Percentiles rank a stretch among this genome's conserved stretches.
phyloP scores from a whole-genome alignment of 805 yeast genomes.

The Schwanniomyces yamadae region DNA sequence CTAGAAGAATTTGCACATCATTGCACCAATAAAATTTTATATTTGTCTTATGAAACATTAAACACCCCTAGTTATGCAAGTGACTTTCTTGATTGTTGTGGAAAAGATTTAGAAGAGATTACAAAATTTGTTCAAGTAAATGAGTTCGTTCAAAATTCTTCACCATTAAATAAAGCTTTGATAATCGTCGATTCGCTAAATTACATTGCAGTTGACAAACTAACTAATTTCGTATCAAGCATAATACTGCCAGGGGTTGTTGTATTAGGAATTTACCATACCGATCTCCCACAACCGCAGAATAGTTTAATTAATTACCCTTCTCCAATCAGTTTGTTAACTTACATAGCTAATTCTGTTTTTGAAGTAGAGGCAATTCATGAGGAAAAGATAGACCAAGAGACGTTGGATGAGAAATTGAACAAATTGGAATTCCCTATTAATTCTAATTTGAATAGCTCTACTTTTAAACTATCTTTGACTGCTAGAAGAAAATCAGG shows the following conservation, averaged over 20 bases:
- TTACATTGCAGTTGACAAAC: constrained; percentile 44
- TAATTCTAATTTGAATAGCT: constrained; percentile 43
- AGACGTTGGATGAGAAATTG: constrained; percentile 42
- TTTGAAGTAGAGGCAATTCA: constrained; percentile 56
- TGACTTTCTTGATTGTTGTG: constrained; percentile 47
- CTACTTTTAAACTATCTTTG: constrained; percentile 47
- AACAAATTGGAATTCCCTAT: constrained; percentile 48
- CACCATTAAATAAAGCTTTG: constrained; percentile 28
- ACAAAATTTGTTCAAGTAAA: constrained; percentile 17
- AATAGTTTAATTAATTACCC: constrained; percentile 51
- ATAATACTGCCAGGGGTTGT: constrained; percentile 36
- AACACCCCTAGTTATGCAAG: constrained; percentile 50
- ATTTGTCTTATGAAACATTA: constrained; percentile 67
- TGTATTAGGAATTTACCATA: constrained; percentile 38
- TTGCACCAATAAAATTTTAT: constrained; percentile 42
- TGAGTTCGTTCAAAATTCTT: background rate
- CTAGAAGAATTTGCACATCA: constrained; percentile 57
- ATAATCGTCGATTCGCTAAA: constrained; percentile 71
- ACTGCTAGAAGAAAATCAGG: constrained; percentile 84
- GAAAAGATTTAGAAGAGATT: constrained; percentile 15
- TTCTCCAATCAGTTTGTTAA: constrained; percentile 46
- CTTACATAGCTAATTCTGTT: constrained; percentile 73
- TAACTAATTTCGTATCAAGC: constrained; percentile 51
- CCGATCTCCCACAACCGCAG: constrained; percentile 37
- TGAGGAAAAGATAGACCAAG: constrained; percentile 43